Evolutionary conservation across 2,329 filamentous ascomycete species (phyloP).

Genomic region (Apiospora sp.): DNA sequence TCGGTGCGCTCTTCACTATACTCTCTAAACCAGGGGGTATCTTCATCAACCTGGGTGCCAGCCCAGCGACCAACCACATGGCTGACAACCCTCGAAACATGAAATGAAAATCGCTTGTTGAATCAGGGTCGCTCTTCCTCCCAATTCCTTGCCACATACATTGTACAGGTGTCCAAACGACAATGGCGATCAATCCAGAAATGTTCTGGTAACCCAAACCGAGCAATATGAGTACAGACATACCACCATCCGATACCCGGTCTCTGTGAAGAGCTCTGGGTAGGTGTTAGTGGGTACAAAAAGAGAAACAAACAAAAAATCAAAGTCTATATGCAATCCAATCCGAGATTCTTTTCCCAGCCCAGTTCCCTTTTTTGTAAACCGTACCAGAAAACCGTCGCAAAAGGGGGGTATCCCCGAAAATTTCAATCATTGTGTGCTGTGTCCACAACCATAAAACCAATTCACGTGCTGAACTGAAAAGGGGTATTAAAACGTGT

Average conservation of each 20-base stretch:
- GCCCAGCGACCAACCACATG: slow-evolving; percentile 40
- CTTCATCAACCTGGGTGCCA: slow-evolving; percentile 47
- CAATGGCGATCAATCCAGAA: slow-evolving; percentile 1
- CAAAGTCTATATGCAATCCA: slow-evolving; percentile 45
- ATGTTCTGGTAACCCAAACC: slow-evolving; percentile 13
- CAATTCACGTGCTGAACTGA: slow-evolving; percentile 22
- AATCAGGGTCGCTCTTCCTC: slow-evolving; percentile 32
- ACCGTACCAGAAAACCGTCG: slow-evolving; percentile 35
- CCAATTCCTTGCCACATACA: slow-evolving; percentile 34
- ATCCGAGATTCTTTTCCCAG: slow-evolving; percentile 39
- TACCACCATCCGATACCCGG: slow-evolving; percentile 15
- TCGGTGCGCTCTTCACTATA: slow-evolving; percentile 38
- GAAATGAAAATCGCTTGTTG: slow-evolving; percentile 26
- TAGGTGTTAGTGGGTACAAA: slow-evolving; percentile 21
- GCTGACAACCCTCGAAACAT: slow-evolving; percentile 40
- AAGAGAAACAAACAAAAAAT: slow-evolving; percentile 38
- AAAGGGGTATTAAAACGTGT: slow-evolving; percentile 26
- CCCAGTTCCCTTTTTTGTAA: slow-evolving; percentile 41
- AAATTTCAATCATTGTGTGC: slow-evolving; percentile 23
- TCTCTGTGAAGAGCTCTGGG: slow-evolving; percentile 37
- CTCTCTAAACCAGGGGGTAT: slow-evolving; percentile 48
- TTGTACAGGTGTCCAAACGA: slow-evolving; percentile 21
- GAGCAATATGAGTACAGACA: slow-evolving; percentile 22
- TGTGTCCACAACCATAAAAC: slow-evolving; percentile 27
- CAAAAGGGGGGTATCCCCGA: slow-evolving; percentile 24